These are phyloP conservation scores for Sporobolomyces roseus DNA, from an alignment of 768 basidiomycete species.

Conservation along the genomic window DNA sequence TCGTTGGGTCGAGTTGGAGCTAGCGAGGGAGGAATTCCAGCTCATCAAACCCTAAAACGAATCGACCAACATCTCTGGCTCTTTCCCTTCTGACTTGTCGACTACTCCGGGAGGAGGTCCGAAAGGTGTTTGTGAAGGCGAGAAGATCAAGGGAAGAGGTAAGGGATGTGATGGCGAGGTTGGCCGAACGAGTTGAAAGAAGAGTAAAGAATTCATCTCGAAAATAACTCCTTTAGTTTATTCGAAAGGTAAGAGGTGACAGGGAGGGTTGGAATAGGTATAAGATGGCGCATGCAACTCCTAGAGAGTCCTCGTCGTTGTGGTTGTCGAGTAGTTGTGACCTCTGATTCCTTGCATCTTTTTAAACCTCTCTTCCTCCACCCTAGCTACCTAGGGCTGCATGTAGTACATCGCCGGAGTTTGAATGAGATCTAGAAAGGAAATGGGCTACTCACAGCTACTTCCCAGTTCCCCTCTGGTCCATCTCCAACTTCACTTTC, in stretches of 20 bases:
- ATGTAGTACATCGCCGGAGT: too few species aligned
- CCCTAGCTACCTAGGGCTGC: background rate
- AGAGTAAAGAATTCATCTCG: background rate
- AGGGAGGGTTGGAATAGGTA: background rate
- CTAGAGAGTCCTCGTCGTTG: background rate
- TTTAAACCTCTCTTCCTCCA: background rate
- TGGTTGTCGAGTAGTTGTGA: background rate
- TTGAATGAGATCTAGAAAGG: background rate
- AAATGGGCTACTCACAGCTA: slow-evolving; percentile 19
- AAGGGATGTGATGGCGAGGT: too few species aligned
- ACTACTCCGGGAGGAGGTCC: background rate
- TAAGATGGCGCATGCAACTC: background rate
- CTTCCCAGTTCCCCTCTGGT: slow-evolving; percentile 30
- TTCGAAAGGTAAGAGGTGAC: too few species aligned
- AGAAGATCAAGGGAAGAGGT: too few species aligned
- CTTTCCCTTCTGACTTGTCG: background rate
- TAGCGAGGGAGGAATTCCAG: background rate
- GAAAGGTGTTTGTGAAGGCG: background rate
- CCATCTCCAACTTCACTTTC: slow-evolving; percentile 24
- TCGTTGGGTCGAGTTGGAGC: too few species aligned
- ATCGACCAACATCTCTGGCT: background rate
- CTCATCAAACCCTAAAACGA: background rate
- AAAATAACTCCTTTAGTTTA: background rate
- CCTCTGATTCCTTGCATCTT: background rate
- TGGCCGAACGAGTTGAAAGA: background rate